Evolutionary conservation across 179 eudicot species (phyloP).

Genomic region (Carnegiea gigantea): DNA sequence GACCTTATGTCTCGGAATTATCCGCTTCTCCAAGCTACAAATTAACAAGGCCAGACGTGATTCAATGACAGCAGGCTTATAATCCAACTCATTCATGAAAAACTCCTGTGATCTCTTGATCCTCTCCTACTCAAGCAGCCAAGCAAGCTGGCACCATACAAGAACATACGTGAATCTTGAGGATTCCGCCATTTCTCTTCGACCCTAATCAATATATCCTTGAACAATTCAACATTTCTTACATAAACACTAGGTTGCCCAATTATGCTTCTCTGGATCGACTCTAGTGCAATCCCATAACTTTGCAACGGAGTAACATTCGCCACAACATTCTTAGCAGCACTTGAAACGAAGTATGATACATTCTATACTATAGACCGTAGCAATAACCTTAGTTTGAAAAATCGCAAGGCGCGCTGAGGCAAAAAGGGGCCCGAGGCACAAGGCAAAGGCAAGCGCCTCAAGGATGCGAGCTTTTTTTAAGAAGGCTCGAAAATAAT

Average conservation of each 20-base stretch:
- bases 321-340: not conserved
- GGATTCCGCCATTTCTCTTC: conserved; percentile 28
- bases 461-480: no score
- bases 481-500: no score
- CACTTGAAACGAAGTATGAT: not conserved
- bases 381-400: not conserved
- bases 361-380: conserved; percentile 19
- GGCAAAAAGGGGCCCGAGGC: no score
- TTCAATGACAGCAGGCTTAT: conserved; percentile 14
- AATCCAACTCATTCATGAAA: conserved; percentile 33
- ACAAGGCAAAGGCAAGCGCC: no score
- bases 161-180: conserved; percentile 20
- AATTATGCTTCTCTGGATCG: conserved; percentile 16
- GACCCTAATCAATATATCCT: conserved; percentile 15
- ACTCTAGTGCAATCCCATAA: conserved; percentile 27
- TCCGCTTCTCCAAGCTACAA: conserved; percentile 27
- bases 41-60: conserved; percentile 10
- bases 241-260: not conserved
- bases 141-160: conserved; percentile 13
- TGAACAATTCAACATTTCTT: not conserved
- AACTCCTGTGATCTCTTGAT: conserved; percentile 9
- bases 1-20: conserved; percentile 23
- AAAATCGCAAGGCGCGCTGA: no score
- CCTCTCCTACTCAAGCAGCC: not conserved
- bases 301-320: conserved; percentile 26